Base-by-base conservation (phyloP, 768 basidiomycete species). In the Tephrocybe sp. region DNA sequence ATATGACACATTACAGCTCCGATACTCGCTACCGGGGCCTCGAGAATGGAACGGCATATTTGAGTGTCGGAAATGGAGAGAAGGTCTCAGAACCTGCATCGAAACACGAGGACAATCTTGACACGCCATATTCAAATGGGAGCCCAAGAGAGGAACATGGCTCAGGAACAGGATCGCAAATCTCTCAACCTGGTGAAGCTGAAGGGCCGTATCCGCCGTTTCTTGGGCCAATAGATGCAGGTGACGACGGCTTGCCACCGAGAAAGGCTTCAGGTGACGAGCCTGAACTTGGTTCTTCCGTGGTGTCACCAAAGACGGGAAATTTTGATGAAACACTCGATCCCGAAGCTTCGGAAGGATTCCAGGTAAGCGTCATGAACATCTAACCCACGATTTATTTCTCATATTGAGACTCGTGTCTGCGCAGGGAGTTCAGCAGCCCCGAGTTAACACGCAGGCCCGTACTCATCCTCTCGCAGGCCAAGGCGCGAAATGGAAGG, bases 401-500 rank as follows among this genome's bases (percentile, higher is more conserved):
- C n/a, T n/a, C n/a, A n/a, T n/a, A n/a, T n/a, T n/a, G n/a, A n/a
- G n/a, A n/a, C n/a, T n/a, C n/a, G n/a, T n/a, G n/a, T n/a, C n/a
- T n/a, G n/a, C n/a, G n/a, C 17, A 48, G 57, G 24, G 18, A 18
- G 12, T 38, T 4, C 40, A 45, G 28, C 46, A 50, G 21, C 57
- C 59, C 18, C 14, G 24, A 0, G 38, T 65, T 3, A 57, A 58
- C 25, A 53, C 51, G 1, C 34, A 52, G 15, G 48, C 58, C 7
- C 58, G 57, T 4, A 59, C 59, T 7, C 57, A 60, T 24, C 60
- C 64, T 3, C 50, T 64, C 14, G 58, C 44, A 2, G 51, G 54
- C 12, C 25, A 50, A 4, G 54, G 45, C 1, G 57, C 59, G 2
- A 53, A 44, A 20, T 60, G 55, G 55, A 55, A 56, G 8, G 60